Percentiles rank a stretch among this genome's conserved stretches.
These are phyloP conservation scores for Triticum dicoccoides DNA, from an alignment of 176 grass and related monocot genomes.

Conservation along the genomic window DNA sequence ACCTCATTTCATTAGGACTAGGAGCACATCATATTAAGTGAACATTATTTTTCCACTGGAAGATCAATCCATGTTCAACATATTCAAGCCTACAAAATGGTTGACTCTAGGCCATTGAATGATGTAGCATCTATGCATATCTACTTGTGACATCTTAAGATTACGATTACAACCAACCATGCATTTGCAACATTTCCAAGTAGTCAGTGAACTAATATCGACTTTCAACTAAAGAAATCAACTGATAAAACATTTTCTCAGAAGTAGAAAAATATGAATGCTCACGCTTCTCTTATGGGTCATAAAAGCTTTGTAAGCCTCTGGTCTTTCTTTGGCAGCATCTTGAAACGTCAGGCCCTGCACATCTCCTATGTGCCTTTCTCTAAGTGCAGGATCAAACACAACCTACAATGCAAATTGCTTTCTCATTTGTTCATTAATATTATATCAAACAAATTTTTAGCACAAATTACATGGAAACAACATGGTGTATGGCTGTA, in stretches of 20 bases:
- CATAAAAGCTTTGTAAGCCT: constrained; percentile 65
- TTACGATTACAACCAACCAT: not conserved
- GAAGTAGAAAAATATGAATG: not conserved
- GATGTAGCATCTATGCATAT: not conserved
- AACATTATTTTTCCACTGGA: not conserved
- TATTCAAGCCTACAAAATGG: not conserved
- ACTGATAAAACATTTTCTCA: not conserved
- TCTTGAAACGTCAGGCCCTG: constrained; percentile 63
- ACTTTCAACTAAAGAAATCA: too few species aligned
- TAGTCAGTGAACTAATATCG: not conserved
- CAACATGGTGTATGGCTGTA: too few species aligned
- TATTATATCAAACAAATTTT: too few species aligned
- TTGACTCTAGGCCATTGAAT: not conserved
- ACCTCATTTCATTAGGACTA: not conserved
- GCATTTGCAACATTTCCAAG: not conserved
- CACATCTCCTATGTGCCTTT: constrained; percentile 53
- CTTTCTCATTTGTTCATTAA: too few species aligned
- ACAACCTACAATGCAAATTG: too few species aligned
- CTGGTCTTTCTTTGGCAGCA: constrained; percentile 53
- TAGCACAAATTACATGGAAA: too few species aligned
- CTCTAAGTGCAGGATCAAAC: too few species aligned
- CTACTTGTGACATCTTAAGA: not conserved
- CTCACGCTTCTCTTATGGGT: constrained; percentile 71
- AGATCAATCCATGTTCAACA: not conserved
- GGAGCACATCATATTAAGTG: not conserved